Conservation (phyloP, 2,329 filamentous ascomycete genomes). For the Tolypocladium guangdongense region DNA sequence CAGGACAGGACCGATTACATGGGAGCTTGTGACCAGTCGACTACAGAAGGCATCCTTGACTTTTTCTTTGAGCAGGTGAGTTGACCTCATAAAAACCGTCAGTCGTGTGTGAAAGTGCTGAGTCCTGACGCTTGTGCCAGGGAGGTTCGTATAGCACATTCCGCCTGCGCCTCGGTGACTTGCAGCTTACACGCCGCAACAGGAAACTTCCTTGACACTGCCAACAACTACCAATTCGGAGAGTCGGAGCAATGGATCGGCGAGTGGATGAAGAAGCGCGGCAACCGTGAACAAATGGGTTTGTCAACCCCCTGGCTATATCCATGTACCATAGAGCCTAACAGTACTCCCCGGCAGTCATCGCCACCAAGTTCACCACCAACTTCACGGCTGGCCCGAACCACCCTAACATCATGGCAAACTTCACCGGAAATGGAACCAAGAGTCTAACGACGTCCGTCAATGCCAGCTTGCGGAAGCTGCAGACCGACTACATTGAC, state of each 20-base stretch:
- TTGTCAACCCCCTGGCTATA: conserved; percentile 8
- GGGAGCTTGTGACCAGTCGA: conserved; percentile 54
- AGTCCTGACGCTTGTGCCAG: conserved; percentile 4
- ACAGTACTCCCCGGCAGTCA: conserved; percentile 28
- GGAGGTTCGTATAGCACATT: conserved; percentile 11
- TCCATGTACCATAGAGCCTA: background rate
- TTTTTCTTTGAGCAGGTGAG: conserved; percentile 47
- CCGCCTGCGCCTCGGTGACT: background rate
- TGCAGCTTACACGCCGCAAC: background rate
- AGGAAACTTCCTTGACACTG: conserved; percentile 65
- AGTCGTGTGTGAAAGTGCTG: background rate
- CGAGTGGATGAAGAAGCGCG: conserved; percentile 56
- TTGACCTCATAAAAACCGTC: background rate
- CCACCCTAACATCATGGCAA: conserved; percentile 34
- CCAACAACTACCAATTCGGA: conserved; percentile 55
- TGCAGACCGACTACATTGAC: conserved; percentile 61
- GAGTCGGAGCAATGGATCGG: conserved; percentile 58
- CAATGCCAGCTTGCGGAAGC: conserved; percentile 44
- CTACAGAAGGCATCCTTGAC: conserved; percentile 53
- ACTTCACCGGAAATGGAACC: conserved; percentile 46
- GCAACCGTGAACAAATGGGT: conserved; percentile 56
- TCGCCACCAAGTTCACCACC: conserved; percentile 60
- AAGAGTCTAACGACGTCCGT: conserved; percentile 50
- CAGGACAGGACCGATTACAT: conserved; percentile 38
- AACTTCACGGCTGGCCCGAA: conserved; percentile 37